Conservation (phyloP, 208 protist genomes). For the Trypanosomatidae sp. region DNA sequence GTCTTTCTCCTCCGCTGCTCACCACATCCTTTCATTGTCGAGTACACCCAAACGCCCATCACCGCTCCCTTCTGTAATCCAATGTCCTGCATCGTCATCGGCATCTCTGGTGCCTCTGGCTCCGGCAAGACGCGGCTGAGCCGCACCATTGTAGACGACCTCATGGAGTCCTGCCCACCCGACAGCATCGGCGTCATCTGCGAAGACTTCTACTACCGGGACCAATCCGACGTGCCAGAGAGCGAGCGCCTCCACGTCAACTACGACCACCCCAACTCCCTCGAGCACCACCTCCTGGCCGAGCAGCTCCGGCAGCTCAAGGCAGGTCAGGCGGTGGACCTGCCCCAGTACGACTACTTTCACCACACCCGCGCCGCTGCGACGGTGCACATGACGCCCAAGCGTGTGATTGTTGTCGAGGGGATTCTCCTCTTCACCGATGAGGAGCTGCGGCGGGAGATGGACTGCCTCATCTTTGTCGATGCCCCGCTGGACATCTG, state of each 20-base stretch:
- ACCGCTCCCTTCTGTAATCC: not conserved
- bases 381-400: no score
- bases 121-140: slow-evolving; percentile 78
- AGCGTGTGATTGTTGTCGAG: slow-evolving; percentile 90
- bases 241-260: slow-evolving; percentile 29
- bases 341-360: slow-evolving; percentile 96
- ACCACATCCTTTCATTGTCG: not conserved
- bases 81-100: slow-evolving; percentile 53
- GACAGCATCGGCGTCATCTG: slow-evolving; percentile 73
- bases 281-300: slow-evolving; percentile 78
- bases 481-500: slow-evolving; percentile 89
- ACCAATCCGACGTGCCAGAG: slow-evolving; percentile 29
- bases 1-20: not conserved
- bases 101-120: slow-evolving; percentile 82
- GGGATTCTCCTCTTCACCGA: slow-evolving; percentile 88
- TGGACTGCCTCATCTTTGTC: slow-evolving; percentile 91
- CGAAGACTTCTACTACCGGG: slow-evolving; percentile 88
- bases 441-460: slow-evolving; percentile 44
- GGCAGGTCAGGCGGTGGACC: slow-evolving; percentile 51
- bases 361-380: no score
- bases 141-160: slow-evolving; percentile 59
- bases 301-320: slow-evolving; percentile 54
- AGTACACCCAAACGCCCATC: not conserved
- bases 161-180: slow-evolving; percentile 38
- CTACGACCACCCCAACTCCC: slow-evolving; percentile 73